Evolutionary conservation across 306 rosid genomes (phyloP), one percentile per base, ranked within the genome.

Genomic region (Urtica urens): DNA sequence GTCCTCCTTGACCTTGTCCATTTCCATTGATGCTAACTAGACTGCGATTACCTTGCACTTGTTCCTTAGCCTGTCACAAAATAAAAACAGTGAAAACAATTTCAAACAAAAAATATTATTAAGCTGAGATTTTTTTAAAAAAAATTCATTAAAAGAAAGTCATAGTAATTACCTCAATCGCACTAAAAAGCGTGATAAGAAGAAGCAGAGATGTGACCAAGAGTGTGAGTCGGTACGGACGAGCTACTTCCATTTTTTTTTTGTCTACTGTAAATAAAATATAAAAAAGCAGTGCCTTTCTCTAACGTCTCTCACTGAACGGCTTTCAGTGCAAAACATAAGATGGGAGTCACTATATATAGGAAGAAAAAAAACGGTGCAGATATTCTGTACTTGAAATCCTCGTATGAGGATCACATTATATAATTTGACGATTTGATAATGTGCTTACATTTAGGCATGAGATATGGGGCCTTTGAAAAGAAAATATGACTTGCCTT

Each of bases 161-260:
- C 24, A 60, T 13, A 19, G 23, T 23, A n/a, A 8, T 15, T 67
- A 79, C 96, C 94, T 83, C 58, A 41, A 81, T 69, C 2, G 75
- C 54, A 38, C 44, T 20, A 9, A 86, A 80, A 73, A 80, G 48
- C 46, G 87, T 20, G 58, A 80, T 56, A 49, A 87, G 23, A 51
- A 83, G 60, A 66, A 87, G 79, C 49, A 87, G 41, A 51, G 83
- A 73, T 33, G 80, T 24, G 33, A 68, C 35, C 21, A 82, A 23
- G 50, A 69, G 22, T 31, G 64, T 18, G 49, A 69, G 45, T 33
- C 15, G 64, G 72, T 31, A 68, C 15, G 76, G 50, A 63, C 71
- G 79, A 51, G 20, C 0, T 16, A 35, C 7, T 10, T 47, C 27
- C 59, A 54, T 54, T 54, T 39, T 39, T 31, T 51, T 5, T 13